Evolutionary conservation across 176 grass and related monocot genomes (phyloP).

Genomic region (Typha latifolia): DNA sequence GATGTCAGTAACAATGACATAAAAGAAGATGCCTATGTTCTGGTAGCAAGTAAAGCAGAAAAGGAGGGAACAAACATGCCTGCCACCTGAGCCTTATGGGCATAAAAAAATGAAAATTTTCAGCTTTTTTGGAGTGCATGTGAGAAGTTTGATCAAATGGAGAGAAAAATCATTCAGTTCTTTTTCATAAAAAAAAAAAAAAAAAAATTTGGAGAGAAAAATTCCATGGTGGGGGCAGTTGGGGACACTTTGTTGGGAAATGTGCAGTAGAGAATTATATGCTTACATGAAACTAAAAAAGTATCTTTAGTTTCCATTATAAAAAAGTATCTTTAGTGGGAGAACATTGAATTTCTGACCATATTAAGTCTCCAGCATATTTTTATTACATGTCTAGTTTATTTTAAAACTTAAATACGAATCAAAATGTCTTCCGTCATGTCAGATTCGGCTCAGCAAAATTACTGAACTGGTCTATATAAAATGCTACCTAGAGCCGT

Average conservation of each 20-base stretch:
- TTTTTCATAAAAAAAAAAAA: background rate
- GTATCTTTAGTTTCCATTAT: conserved; percentile 17
- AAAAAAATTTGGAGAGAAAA: conserved; percentile 24
- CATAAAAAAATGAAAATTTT: conserved; percentile 22
- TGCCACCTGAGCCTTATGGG: conserved; percentile 55
- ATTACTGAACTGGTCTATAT: no score
- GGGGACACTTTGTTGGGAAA: conserved; percentile 35
- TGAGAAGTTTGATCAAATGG: background rate
- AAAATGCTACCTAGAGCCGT: no score
- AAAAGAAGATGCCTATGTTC: conserved; percentile 66
- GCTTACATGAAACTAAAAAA: conserved; percentile 14
- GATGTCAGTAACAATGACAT: conserved; percentile 33
- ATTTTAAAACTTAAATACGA: background rate
- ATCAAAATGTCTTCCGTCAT: no score
- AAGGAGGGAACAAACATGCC: conserved; percentile 55
- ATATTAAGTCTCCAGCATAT: no score
- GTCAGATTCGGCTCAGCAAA: no score
- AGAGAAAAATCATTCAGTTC: background rate
- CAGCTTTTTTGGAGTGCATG: conserved; percentile 6
- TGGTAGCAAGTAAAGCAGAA: conserved; percentile 26
- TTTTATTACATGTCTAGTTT: no score
- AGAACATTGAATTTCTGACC: background rate
- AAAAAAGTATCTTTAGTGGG: conserved; percentile 32
- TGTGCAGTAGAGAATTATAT: conserved; percentile 28
- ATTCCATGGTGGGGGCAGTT: conserved; percentile 26